Conservation (phyloP, 1,139 yeast genomes). For the Pichia sp. region DNA sequence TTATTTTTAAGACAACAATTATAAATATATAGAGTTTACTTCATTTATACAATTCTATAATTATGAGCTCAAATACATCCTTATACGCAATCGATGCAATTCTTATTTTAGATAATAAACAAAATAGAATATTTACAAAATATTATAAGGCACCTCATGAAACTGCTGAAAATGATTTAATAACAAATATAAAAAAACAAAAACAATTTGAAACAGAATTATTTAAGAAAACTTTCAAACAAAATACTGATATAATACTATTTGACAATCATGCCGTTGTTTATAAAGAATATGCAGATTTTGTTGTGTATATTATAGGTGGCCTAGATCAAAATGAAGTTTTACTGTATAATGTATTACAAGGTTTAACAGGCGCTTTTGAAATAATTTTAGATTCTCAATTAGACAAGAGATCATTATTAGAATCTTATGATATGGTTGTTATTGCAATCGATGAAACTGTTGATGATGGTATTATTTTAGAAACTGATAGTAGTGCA, state of each 20-base stretch:
- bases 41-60: no score
- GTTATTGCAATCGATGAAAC: slow-evolving; percentile 87
- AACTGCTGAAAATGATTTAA: slow-evolving; percentile 25
- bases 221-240: slow-evolving; percentile 70
- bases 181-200: slow-evolving; percentile 48
- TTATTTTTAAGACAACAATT: no score
- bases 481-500: slow-evolving; percentile 83
- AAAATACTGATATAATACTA: slow-evolving; percentile 72
- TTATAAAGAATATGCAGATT: slow-evolving; percentile 77
- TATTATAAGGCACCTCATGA: slow-evolving; percentile 68
- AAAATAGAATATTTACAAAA: slow-evolving; percentile 75
- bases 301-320: slow-evolving; percentile 65
- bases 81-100: slow-evolving; percentile 75
- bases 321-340: slow-evolving; percentile 79
- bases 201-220: slow-evolving; percentile 67
- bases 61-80: slow-evolving; percentile 59
- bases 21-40: no score
- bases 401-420: slow-evolving; percentile 70
- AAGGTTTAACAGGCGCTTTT: slow-evolving; percentile 75
- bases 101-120: slow-evolving; percentile 75
- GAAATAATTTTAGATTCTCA: slow-evolving; percentile 70
- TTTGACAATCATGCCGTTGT: slow-evolving; percentile 74
- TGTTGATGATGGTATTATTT: slow-evolving; percentile 83
- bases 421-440: slow-evolving; percentile 82
- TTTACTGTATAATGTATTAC: slow-evolving; percentile 68